Base-by-base conservation (phyloP, 441 rosid genomes). In the Croton laevigatus region DNA sequence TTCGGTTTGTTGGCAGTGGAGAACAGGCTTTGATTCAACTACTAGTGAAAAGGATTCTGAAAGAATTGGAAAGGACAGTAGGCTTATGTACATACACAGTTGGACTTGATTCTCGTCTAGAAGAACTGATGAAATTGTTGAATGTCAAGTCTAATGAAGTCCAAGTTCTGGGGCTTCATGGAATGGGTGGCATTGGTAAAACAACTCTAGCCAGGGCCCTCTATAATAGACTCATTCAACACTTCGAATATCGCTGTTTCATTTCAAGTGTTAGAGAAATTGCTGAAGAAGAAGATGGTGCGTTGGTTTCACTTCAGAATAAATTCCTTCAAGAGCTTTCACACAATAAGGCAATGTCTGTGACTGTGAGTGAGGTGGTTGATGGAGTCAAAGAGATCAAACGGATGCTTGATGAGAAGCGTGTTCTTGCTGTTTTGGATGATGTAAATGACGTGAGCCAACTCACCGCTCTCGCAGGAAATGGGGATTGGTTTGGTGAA, bases 21-120 rank as follows among this genome's bases (percentile, higher is more conserved):
- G 75, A 81, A 61, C 14, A 45, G 59, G 42, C 44, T 10, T 14
- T 81, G 69, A 75, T 88, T 66, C 76, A 66, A 34, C 58, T 5
- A 36, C 8, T 89, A 54, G 87, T 84, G 69, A 69, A 79, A 37
- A 80, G 73, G 20, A 81, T 88, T 65, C 70, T 78, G 79, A 60
- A 71, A 60, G 81, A 88, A 65, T 1, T 91, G 79, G 81, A 77
- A 69, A 83, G 76, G 51, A 73, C 84, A 7, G 66, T 87, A 40
- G 78, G 53, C 17, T 77, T 85, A 19, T 84, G 85, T 49, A 71
- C 71, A 3, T 81, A 73, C 70, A 72, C 78, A 0, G 91, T 90
- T 71, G 96, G 93, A 62, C 70, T 88, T 9, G 87, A 86, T 27
- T 62, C 79, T 44, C 88, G 82, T 16, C 19, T 78, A 0, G 64